These are phyloP conservation scores for Leptographium galeiforme DNA, from an alignment of 2,329 filamentous ascomycete genomes.

Conservation along the genomic window DNA sequence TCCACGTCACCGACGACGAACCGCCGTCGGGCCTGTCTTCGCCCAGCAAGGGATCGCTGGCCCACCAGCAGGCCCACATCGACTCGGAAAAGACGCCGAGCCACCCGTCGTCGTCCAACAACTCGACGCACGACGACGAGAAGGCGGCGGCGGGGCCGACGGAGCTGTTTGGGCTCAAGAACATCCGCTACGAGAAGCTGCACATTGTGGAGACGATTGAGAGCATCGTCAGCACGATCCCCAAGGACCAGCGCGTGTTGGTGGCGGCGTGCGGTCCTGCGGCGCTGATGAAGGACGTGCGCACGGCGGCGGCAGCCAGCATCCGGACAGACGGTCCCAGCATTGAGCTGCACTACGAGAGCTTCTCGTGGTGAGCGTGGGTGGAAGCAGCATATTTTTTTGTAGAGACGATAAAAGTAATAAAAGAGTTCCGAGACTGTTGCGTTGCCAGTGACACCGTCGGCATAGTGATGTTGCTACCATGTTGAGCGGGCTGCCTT, in stretches of 20 bases:
- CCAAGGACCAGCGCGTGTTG: constrained; percentile 23
- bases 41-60: not conserved
- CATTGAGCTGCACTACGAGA: constrained; percentile 35
- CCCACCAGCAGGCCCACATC: too few species aligned
- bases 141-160: not conserved
- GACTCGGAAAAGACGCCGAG: not conserved
- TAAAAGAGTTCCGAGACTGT: too few species aligned
- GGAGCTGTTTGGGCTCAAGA: not conserved
- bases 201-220: not conserved
- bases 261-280: constrained; percentile 35
- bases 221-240: not conserved
- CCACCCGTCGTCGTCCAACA: not conserved
- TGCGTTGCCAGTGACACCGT: too few species aligned
- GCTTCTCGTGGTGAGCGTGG: constrained; percentile 23
- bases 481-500: too few species aligned
- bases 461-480: too few species aligned
- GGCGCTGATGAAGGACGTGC: constrained; percentile 27
- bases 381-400: too few species aligned
- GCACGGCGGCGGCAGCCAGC: constrained; percentile 27
- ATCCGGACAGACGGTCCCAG: constrained; percentile 30
- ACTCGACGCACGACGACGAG: not conserved
- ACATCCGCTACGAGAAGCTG: constrained; percentile 3
- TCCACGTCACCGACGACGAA: not conserved
- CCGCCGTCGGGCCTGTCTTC: not conserved
- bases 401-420: too few species aligned